These are phyloP conservation scores for Komagataella pastoris DNA, from an alignment of 805 yeast species.

Conservation along the genomic window DNA sequence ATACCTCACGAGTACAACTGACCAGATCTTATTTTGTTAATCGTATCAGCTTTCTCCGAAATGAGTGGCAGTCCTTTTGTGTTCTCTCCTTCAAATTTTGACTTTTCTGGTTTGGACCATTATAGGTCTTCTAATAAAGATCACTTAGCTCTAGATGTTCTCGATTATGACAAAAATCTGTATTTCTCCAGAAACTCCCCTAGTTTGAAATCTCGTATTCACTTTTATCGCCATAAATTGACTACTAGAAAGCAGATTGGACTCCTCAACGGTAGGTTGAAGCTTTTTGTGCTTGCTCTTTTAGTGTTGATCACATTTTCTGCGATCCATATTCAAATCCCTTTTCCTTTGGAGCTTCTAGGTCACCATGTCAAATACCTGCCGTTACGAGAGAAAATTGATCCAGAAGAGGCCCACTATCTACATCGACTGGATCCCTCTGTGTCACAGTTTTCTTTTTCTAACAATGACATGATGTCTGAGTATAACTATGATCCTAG, in stretches of 20 bases:
- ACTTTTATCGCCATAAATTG: not conserved
- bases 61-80: not conserved
- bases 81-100: not conserved
- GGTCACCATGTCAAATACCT: not conserved
- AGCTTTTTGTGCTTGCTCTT: not conserved
- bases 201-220: not conserved
- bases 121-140: not conserved
- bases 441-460: not conserved
- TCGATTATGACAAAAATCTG: not conserved
- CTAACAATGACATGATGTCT: not conserved
- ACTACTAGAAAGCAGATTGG: not conserved
- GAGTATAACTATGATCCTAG: constrained; percentile 16
- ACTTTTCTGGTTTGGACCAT: not conserved
- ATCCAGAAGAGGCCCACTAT: not conserved
- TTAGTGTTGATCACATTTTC: not conserved
- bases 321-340: not conserved
- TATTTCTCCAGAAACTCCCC: not conserved
- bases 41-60: not conserved
- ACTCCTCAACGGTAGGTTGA: not conserved
- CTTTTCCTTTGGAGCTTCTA: not conserved
- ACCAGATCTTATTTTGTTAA: no score
- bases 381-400: not conserved
- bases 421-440: not conserved
- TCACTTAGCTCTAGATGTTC: not conserved
- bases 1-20: not conserved